These are phyloP conservation scores for Nicotiana tomentosiformis DNA, from an alignment of 257 asterid species.

Conservation along the genomic window DNA sequence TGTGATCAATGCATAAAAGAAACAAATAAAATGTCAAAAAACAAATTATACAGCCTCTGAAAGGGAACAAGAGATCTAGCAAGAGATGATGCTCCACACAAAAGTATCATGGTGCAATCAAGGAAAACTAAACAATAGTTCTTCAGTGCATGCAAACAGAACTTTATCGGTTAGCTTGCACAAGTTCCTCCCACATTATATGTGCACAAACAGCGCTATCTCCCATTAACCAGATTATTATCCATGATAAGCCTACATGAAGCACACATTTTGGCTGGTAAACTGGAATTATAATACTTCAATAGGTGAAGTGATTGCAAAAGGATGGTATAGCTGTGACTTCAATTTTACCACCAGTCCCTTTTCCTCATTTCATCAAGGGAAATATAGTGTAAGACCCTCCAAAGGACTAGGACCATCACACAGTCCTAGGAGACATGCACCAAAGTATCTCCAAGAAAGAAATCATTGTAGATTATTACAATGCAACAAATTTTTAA, in stretches of 20 bases:
- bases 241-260: not conserved
- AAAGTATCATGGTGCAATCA: not conserved
- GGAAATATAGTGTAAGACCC: not conserved
- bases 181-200: not conserved
- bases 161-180: not conserved
- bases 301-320: not conserved
- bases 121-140: not conserved
- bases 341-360: not conserved
- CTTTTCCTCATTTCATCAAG: not conserved
- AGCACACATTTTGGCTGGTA: not conserved
- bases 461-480: not conserved
- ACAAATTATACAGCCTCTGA: slow-evolving; percentile 9
- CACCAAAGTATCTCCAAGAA: slow-evolving; percentile 1
- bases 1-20: slow-evolving; percentile 14
- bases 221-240: not conserved
- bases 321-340: not conserved
- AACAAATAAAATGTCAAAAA: not conserved
- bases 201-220: not conserved
- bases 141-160: not conserved
- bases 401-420: not conserved
- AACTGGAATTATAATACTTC: not conserved
- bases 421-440: not conserved
- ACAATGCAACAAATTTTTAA: not conserved
- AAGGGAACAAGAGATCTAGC: slow-evolving; percentile 10
- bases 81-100: not conserved